Conservation (phyloP, 352 stramenopile genomes). For the Phytophthora megakarya region DNA sequence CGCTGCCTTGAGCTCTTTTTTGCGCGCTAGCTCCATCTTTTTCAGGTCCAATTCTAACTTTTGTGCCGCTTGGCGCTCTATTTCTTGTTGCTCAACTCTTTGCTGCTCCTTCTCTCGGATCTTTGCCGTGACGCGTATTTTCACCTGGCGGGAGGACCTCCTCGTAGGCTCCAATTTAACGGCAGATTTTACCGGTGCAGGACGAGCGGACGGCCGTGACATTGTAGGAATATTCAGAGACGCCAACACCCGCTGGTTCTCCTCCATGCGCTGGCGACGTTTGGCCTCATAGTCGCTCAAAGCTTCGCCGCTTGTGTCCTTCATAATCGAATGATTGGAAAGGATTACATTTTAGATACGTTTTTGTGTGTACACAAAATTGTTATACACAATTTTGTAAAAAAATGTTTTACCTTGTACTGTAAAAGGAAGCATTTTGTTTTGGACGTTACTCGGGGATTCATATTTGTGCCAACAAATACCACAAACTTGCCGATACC, state of each 20-base stretch:
- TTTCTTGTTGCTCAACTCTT: background rate
- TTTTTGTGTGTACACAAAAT: background rate
- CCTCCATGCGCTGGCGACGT: conserved; percentile 26
- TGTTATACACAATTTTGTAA: conserved; percentile 11
- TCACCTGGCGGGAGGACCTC: conserved; percentile 38
- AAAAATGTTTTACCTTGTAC: too few relatives aligned
- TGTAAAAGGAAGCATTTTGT: too few relatives aligned
- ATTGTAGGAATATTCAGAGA: conserved; percentile 20
- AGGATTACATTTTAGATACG: conserved; percentile 8
- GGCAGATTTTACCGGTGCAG: conserved; percentile 2
- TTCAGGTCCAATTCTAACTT: conserved; percentile 1
- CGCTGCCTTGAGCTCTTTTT: background rate
- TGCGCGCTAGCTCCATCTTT: background rate
- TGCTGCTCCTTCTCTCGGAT: conserved; percentile 2
- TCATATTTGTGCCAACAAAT: too few relatives aligned
- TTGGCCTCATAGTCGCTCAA: conserved; percentile 26
- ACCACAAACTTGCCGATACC: too few relatives aligned
- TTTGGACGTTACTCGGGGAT: too few relatives aligned
- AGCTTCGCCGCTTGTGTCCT: background rate
- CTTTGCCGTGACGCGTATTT: conserved; percentile 5
- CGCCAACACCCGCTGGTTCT: conserved; percentile 23
- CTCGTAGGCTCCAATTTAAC: conserved; percentile 33
- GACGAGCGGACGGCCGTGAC: background rate
- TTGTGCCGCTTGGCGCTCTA: background rate
- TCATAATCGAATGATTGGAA: conserved; percentile 5